phyloP scores from a whole-genome alignment of 1,284 basidiomycete species.

The Trichosporon coremiiforme region DNA sequence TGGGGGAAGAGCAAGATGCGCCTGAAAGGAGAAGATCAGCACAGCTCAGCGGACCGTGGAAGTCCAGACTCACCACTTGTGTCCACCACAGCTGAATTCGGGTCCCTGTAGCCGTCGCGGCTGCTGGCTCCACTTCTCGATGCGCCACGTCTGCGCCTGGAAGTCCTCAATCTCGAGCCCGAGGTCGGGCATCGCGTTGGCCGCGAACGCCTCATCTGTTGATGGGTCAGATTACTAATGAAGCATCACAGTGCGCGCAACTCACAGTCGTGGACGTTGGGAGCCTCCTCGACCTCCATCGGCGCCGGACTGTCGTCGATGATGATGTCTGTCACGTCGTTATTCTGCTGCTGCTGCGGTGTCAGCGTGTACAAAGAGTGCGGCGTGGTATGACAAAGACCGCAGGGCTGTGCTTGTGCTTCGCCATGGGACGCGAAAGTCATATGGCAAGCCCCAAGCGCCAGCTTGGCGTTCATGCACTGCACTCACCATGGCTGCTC shows the following conservation, averaged over 20 bases:
- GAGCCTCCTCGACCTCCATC: slow-evolving; percentile 53
- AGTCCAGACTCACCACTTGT: slow-evolving; percentile 76
- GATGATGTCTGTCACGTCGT: slow-evolving; percentile 54
- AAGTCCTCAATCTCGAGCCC: slow-evolving; percentile 95
- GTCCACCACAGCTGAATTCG: slow-evolving; percentile 96
- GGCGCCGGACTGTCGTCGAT: slow-evolving; percentile 50
- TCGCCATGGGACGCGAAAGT: neutral
- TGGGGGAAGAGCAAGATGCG: slow-evolving; percentile 98
- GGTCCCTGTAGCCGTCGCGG: slow-evolving; percentile 93
- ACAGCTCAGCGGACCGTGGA: neutral
- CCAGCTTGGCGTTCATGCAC: slow-evolving; percentile 11
- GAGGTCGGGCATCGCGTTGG: slow-evolving; percentile 92
- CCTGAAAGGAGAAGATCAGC: slow-evolving; percentile 61
- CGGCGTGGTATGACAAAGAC: neutral
- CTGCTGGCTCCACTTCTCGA: slow-evolving; percentile 84
- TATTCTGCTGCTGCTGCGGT: slow-evolving; percentile 29
- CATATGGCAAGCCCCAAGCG: slow-evolving; percentile 8
- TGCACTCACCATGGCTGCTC: slow-evolving; percentile 18
- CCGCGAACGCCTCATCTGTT: slow-evolving; percentile 85
- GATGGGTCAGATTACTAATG: too few species aligned
- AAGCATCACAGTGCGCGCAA: slow-evolving; percentile 8
- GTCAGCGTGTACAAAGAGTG: neutral
- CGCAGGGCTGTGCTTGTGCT: slow-evolving; percentile 19
- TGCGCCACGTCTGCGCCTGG: slow-evolving; percentile 80
- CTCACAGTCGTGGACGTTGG: slow-evolving; percentile 53